Percentiles rank a stretch among this genome's conserved stretches.
Evolutionary conservation across 2,329 filamentous ascomycete species (phyloP).

Genomic region (Ophiostoma montium): DNA sequence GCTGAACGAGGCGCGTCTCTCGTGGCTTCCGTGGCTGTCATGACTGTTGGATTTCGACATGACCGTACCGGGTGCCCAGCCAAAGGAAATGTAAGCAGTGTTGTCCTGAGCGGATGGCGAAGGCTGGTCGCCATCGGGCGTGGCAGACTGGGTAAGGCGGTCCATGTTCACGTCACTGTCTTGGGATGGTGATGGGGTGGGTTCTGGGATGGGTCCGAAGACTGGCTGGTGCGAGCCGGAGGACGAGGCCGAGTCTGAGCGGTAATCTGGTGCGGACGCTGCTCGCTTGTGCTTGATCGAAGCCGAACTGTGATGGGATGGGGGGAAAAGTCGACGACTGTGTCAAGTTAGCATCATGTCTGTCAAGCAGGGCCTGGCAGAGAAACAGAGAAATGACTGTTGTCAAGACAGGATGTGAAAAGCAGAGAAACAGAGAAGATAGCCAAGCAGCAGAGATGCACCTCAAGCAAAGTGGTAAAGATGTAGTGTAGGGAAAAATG

Average conservation of each 20-base stretch:
- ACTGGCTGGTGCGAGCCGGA: slow-evolving; percentile 13
- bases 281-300: slow-evolving; percentile 32
- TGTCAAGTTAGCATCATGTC: too few relatives aligned
- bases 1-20: not conserved
- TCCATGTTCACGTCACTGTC: slow-evolving; percentile 14
- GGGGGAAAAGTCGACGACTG: too few relatives aligned
- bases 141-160: not conserved
- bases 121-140: not conserved
- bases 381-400: too few relatives aligned
- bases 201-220: slow-evolving; percentile 17
- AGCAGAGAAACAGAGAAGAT: too few relatives aligned
- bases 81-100: too few relatives aligned
- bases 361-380: too few relatives aligned
- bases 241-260: slow-evolving; percentile 15
- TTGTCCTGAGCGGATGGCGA: not conserved
- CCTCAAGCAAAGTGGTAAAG: too few relatives aligned
- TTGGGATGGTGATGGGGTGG: slow-evolving; percentile 16
- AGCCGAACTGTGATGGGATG: slow-evolving; percentile 3
- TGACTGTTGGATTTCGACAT: too few relatives aligned
- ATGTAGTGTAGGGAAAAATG: too few relatives aligned
- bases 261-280: slow-evolving; percentile 34
- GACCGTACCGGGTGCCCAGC: too few relatives aligned
- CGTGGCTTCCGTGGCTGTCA: not conserved
- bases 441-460: too few relatives aligned
- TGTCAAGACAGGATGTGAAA: too few relatives aligned